Conservation (phyloP, 2,329 filamentous ascomycete species). For the Ustulina deusta region DNA sequence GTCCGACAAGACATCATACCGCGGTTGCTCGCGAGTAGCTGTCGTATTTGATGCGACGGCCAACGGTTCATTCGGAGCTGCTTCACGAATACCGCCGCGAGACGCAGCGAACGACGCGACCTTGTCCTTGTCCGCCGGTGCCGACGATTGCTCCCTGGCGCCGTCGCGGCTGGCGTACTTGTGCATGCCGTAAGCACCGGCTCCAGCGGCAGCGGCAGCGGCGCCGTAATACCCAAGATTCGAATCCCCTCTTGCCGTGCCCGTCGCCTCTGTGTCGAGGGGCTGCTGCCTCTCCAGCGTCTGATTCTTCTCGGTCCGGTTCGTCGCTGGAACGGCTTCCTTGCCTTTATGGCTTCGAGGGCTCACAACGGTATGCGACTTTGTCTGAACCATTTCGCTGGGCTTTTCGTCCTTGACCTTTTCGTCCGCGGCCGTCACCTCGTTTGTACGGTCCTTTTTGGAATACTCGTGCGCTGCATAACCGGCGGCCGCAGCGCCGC, state of each 20-base stretch:
- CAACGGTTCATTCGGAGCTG: neutral
- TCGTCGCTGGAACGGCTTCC: neutral
- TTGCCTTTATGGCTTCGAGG: neutral
- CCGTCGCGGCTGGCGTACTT: slow-evolving; percentile 25
- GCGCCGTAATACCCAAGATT: slow-evolving; percentile 28
- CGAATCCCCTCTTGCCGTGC: neutral
- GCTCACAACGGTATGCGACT: neutral
- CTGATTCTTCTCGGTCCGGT: neutral
- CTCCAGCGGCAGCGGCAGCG: slow-evolving; percentile 19
- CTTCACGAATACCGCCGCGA: neutral
- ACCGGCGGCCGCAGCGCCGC: slow-evolving; percentile 23
- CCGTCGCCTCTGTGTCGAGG: neutral
- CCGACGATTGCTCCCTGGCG: neutral
- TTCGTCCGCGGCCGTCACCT: neutral
- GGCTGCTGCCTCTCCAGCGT: neutral
- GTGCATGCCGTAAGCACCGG: slow-evolving; percentile 29
- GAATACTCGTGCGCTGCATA: slow-evolving; percentile 21
- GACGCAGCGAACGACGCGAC: neutral
- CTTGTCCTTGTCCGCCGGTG: neutral
- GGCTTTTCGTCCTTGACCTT: slow-evolving; percentile 8
- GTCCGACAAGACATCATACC: neutral
- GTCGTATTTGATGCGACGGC: neutral
- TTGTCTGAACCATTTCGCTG: neutral
- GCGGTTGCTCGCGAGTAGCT: neutral
- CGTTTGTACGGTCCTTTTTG: neutral